Percentiles rank a stretch among this genome's conserved stretches.
These are phyloP conservation scores for Phytophthora sp. DNA, from an alignment of 352 stramenopile genomes.

Conservation along the genomic window DNA sequence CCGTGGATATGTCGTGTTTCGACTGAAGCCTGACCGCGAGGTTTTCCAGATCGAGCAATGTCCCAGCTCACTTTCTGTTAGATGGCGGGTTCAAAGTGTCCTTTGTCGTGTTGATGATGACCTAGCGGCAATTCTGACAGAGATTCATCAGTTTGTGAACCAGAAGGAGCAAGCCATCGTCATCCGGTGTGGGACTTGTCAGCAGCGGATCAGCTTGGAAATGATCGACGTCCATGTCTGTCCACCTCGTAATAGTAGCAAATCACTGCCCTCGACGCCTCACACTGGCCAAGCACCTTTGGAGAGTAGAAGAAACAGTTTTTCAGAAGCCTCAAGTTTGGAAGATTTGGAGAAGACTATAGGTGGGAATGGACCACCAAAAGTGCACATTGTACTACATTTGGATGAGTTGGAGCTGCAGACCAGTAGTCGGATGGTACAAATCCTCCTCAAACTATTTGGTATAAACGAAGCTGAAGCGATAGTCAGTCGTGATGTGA, in stretches of 20 bases:
- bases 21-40: slow-evolving; percentile 61
- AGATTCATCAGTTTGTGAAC: slow-evolving; percentile 57
- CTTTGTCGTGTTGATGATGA: slow-evolving; percentile 56
- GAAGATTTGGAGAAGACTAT: background rate
- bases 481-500: slow-evolving; percentile 30
- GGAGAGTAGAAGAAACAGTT: slow-evolving; percentile 26
- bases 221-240: slow-evolving; percentile 65
- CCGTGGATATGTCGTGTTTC: slow-evolving; percentile 53
- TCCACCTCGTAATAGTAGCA: slow-evolving; percentile 22
- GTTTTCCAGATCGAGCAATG: slow-evolving; percentile 56
- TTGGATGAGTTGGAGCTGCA: slow-evolving; percentile 64
- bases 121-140: slow-evolving; percentile 50
- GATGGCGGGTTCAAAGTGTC: slow-evolving; percentile 59
- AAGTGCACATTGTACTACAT: slow-evolving; percentile 47
- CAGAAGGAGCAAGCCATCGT: slow-evolving; percentile 59
- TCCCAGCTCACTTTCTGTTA: slow-evolving; percentile 43
- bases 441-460: slow-evolving; percentile 44
- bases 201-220: slow-evolving; percentile 63
- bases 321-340: slow-evolving; percentile 23
- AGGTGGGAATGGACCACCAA: background rate
- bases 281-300: background rate
- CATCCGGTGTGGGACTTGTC: slow-evolving; percentile 66
- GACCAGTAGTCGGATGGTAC: slow-evolving; percentile 44
- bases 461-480: slow-evolving; percentile 2
- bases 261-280: slow-evolving; percentile 25